Conservation (phyloP, 2,329 filamentous ascomycete genomes). For the Calonectria pauciramosa region DNA sequence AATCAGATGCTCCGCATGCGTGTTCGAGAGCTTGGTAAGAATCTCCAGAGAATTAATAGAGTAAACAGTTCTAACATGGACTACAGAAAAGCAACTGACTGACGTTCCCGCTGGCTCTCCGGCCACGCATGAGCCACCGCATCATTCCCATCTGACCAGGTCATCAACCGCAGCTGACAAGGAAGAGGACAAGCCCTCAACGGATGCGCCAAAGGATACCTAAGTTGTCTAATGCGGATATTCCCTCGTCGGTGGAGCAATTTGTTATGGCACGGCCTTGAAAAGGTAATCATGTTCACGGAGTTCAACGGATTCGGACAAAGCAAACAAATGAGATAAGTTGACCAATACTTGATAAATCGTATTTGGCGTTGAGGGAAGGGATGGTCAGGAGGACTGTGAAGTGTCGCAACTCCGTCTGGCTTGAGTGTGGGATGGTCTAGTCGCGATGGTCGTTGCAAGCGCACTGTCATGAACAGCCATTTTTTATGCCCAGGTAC, state of each 20-base stretch:
- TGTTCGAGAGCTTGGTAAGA: conserved; percentile 78
- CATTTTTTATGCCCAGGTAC: neutral
- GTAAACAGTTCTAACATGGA: conserved; percentile 25
- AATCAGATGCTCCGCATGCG: conserved; percentile 86
- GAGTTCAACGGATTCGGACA: conserved; percentile 32
- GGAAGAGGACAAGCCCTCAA: conserved; percentile 36
- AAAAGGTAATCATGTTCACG: conserved; percentile 22
- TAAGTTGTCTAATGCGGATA: conserved; percentile 15
- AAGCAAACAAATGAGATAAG: conserved; percentile 1
- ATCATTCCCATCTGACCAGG: conserved; percentile 63
- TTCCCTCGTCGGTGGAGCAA: neutral
- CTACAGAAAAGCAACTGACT: conserved; percentile 65
- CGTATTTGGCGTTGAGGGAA: conserved; percentile 31
- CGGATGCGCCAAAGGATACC: conserved; percentile 32
- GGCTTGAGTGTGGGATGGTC: neutral
- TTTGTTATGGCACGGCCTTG: neutral
- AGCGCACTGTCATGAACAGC: neutral
- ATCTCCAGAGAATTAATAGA: neutral
- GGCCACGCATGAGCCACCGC: conserved; percentile 59
- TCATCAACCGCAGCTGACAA: conserved; percentile 62
- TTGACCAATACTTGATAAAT: conserved; percentile 6
- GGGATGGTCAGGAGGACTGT: neutral
- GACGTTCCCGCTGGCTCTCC: conserved; percentile 54
- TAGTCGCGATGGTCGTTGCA: neutral
- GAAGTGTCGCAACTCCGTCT: neutral